Conservation (phyloP, 495 filamentous ascomycete species). For the Parathielavia hyrcaniae region DNA sequence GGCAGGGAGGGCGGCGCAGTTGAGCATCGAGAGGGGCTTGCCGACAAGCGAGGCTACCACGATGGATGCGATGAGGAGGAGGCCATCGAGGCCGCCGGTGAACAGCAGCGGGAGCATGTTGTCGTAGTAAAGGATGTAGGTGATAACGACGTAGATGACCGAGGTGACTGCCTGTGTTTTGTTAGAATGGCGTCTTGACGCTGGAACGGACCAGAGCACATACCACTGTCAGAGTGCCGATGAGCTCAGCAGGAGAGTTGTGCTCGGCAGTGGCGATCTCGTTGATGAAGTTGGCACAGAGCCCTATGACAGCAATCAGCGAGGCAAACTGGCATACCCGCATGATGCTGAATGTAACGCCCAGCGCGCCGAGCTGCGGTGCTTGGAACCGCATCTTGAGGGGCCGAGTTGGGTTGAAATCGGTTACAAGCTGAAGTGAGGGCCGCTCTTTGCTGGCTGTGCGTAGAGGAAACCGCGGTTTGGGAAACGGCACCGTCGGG, state of each 20-base stretch:
- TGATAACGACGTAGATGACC: constrained; percentile 71
- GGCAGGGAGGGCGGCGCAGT: constrained; percentile 53
- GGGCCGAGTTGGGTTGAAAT: constrained; percentile 30
- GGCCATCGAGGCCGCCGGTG: constrained; percentile 57
- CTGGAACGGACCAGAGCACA: constrained; percentile 32
- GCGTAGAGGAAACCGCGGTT: constrained; percentile 25
- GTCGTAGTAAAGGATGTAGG: constrained; percentile 74
- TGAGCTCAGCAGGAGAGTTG: constrained; percentile 61
- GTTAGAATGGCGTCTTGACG: not conserved
- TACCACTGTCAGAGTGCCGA: constrained; percentile 76
- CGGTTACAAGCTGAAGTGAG: constrained; percentile 30
- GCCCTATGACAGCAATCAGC: constrained; percentile 73
- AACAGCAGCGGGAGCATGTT: constrained; percentile 68
- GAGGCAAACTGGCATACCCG: constrained; percentile 63
- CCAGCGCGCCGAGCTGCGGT: constrained; percentile 70
- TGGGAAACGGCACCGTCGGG: constrained; percentile 28
- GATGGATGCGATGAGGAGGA: constrained; percentile 68
- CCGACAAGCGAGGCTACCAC: constrained; percentile 71
- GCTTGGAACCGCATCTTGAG: constrained; percentile 48
- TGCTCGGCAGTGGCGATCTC: constrained; percentile 59
- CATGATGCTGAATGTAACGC: constrained; percentile 67
- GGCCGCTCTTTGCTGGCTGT: constrained; percentile 30
- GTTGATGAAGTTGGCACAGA: constrained; percentile 77
- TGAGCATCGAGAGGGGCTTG: constrained; percentile 71
- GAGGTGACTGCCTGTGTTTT: constrained; percentile 60